phyloP scores from a whole-genome alignment of 805 yeast species.

The Kluyveromyces nonfermentans region DNA sequence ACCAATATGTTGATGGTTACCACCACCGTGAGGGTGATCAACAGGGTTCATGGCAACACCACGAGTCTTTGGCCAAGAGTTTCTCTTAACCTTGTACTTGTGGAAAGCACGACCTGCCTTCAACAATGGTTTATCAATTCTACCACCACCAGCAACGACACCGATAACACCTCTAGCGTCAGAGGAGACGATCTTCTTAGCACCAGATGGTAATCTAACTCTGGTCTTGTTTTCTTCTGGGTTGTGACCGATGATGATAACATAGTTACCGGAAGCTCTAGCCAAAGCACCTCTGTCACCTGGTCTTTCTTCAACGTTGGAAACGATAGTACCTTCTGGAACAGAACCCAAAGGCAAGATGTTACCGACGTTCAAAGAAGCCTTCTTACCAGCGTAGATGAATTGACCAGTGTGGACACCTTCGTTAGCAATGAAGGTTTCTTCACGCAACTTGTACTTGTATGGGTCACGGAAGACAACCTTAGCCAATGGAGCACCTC shows the following conservation, averaged over 20 bases:
- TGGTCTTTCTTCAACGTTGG: slow-evolving; percentile 97
- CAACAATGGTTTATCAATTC: slow-evolving; percentile 98
- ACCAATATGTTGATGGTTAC: slow-evolving; percentile 99
- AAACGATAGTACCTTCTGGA: slow-evolving; percentile 98
- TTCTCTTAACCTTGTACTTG: slow-evolving; percentile 98
- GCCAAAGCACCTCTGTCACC: slow-evolving; percentile 99
- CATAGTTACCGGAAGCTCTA: slow-evolving; percentile 99
- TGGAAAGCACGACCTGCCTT: slow-evolving; percentile 99
- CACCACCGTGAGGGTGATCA: slow-evolving; percentile 99
- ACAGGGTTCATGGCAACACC: slow-evolving; percentile 99
- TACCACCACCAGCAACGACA: slow-evolving; percentile 99
- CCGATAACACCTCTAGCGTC: slow-evolving; percentile 99
- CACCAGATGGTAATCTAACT: slow-evolving; percentile 98
- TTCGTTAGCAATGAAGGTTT: slow-evolving; percentile 98
- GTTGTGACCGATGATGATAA: slow-evolving; percentile 98
- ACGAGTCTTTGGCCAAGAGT: slow-evolving; percentile 99
- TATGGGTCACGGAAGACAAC: slow-evolving; percentile 99
- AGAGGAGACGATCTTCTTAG: slow-evolving; percentile 92
- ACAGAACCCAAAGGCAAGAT: slow-evolving; percentile 92
- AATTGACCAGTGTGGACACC: slow-evolving; percentile 99
- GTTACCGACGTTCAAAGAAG: slow-evolving; percentile 94
- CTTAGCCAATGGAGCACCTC: slow-evolving; percentile 99
- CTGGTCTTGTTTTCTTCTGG: slow-evolving; percentile 98
- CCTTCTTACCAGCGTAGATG: slow-evolving; percentile 97
- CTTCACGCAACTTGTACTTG: slow-evolving; percentile 96